phyloP scores from a whole-genome alignment of 192 early-diverging fungal genomes.

The Entophlyctis luteolus region DNA sequence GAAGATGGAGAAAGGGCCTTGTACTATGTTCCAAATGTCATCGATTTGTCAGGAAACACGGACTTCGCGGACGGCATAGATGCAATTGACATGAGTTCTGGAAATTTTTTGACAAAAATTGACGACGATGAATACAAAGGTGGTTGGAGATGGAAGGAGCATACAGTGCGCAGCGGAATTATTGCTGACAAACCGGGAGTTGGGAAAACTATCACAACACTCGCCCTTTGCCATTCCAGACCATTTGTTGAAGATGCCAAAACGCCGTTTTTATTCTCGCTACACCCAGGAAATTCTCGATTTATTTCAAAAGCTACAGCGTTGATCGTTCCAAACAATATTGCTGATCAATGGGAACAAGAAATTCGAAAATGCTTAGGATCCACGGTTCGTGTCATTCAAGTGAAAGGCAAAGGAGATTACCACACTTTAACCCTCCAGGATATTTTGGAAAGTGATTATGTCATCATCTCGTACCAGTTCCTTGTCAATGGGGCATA shows the following conservation, averaged over 20 bases:
- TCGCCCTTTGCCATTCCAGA: conserved; percentile 21
- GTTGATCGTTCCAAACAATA: conserved; percentile 13
- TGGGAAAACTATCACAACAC: conserved; percentile 29
- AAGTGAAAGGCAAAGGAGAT: conserved; percentile 19
- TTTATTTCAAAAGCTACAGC: neutral
- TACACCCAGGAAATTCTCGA: neutral
- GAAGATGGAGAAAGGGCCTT: conserved; percentile 2
- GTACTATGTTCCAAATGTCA: conserved; percentile 1
- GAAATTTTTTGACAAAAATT: no score
- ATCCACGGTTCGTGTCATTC: neutral
- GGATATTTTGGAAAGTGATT: neutral
- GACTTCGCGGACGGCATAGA: no score
- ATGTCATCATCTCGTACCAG: conserved; percentile 11
- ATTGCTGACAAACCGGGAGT: conserved; percentile 30
- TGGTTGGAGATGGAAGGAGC: neutral
- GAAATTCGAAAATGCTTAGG: conserved; percentile 28
- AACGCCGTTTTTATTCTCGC: neutral
- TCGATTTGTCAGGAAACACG: neutral
- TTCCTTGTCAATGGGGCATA: conserved; percentile 17
- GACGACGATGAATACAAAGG: neutral
- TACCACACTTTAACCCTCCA: neutral
- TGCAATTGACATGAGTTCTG: no score
- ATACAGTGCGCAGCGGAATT: conserved; percentile 12
- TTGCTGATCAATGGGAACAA: conserved; percentile 9
- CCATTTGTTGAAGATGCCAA: neutral